Evolutionary conservation across 2,329 filamentous ascomycete species (phyloP).

Genomic region (Alternaria sp.): DNA sequence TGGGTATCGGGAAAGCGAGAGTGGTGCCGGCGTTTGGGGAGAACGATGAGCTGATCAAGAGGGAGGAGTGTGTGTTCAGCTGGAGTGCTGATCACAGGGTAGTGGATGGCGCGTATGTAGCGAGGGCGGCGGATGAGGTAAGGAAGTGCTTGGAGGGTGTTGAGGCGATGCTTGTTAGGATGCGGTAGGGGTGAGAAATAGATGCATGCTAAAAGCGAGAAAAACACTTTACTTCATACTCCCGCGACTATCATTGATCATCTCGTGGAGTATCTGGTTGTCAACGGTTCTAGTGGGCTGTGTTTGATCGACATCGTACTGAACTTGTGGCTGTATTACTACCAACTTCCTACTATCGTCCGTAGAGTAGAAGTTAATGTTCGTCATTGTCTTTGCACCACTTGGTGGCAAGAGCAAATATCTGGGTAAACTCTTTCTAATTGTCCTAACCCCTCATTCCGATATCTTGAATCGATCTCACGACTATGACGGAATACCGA

Average conservation of each 20-base stretch:
- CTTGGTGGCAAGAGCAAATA: background rate
- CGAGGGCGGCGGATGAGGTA: constrained; percentile 84
- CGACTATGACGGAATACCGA: background rate
- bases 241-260: background rate
- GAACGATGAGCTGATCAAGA: constrained; percentile 67
- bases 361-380: background rate
- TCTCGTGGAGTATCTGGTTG: background rate
- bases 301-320: background rate
- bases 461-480: background rate
- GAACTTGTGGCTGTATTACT: background rate
- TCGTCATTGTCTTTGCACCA: background rate
- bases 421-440: background rate
- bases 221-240: background rate
- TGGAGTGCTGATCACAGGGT: constrained; percentile 97
- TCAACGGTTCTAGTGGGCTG: background rate
- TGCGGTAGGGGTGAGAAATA: constrained; percentile 15
- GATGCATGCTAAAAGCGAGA: background rate
- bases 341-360: background rate
- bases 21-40: constrained; percentile 77
- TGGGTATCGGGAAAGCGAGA: constrained; percentile 84
- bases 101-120: constrained; percentile 93
- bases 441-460: background rate
- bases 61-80: constrained; percentile 86
- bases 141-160: constrained; percentile 80
- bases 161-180: constrained; percentile 81